A percentile compares a stretch with the other conserved stretches of the same genome.
Conservation (phyloP, 2,329 filamentous ascomycete species). For the Ophiosphaerella korrae region DNA sequence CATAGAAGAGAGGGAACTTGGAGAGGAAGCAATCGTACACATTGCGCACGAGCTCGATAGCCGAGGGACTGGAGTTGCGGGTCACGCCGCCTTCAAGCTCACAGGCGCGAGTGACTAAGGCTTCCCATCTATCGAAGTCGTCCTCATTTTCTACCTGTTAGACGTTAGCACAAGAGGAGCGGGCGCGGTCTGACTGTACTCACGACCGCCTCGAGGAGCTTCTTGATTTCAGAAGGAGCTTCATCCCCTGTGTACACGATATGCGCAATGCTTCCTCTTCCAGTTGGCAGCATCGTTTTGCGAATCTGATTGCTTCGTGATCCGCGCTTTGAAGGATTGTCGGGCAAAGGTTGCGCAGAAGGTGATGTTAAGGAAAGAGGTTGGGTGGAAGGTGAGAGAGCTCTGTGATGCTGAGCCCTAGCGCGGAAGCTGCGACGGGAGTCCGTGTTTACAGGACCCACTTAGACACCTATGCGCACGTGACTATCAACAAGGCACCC, state of each 20-base stretch:
- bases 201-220: slow-evolving; percentile 79
- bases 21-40: slow-evolving; percentile 91
- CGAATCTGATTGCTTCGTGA: not conserved
- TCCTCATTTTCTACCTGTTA: slow-evolving; percentile 72
- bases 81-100: slow-evolving; percentile 90
- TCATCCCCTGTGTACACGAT: slow-evolving; percentile 43
- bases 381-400: slow-evolving; percentile 13
- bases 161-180: slow-evolving; percentile 15
- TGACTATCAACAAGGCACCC: not conserved
- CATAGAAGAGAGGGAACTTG: slow-evolving; percentile 94
- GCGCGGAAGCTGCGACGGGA: slow-evolving; percentile 14
- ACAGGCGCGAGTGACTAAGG: slow-evolving; percentile 82
- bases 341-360: slow-evolving; percentile 8
- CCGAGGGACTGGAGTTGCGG: slow-evolving; percentile 93
- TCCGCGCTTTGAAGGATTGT: not conserved
- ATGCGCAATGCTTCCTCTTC: slow-evolving; percentile 38
- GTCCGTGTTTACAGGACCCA: slow-evolving; percentile 15
- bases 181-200: slow-evolving; percentile 40
- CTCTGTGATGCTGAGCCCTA: slow-evolving; percentile 12
- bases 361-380: slow-evolving; percentile 4
- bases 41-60: slow-evolving; percentile 83
- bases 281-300: slow-evolving; percentile 34
- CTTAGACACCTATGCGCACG: slow-evolving; percentile 14
- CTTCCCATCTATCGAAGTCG: slow-evolving; percentile 94
- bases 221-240: slow-evolving; percentile 67